Percentiles rank a stretch among this genome's conserved stretches.
These are phyloP conservation scores for Cercospora zeae-maydis DNA, from an alignment of 2,329 filamentous ascomycete genomes.

Conservation along the genomic window DNA sequence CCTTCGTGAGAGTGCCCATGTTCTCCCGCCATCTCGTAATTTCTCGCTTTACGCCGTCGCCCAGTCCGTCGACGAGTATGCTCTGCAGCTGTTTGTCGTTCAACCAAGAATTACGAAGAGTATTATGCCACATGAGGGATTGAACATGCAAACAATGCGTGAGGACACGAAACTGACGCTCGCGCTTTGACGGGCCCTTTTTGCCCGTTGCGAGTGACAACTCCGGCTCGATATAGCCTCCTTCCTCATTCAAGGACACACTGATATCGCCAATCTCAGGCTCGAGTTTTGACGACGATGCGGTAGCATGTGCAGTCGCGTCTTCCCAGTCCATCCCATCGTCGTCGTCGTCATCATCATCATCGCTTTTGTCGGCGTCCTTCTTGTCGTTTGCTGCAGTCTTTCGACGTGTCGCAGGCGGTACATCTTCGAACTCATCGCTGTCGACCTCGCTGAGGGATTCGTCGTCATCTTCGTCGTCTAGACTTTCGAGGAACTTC, in stretches of 20 bases:
- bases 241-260: constrained; percentile 38
- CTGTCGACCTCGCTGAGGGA: constrained; percentile 45
- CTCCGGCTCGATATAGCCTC: constrained; percentile 41
- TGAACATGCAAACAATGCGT: constrained; percentile 90
- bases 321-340: constrained; percentile 60
- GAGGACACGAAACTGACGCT: constrained; percentile 70
- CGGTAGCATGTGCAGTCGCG: constrained; percentile 37
- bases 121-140: constrained; percentile 83
- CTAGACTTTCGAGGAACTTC: constrained; percentile 38
- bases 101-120: constrained; percentile 77
- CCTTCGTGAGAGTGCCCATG: constrained; percentile 55
- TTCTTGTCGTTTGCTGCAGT: constrained; percentile 35
- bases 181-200: constrained; percentile 81
- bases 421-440: constrained; percentile 51
- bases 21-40: constrained; percentile 68
- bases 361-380: constrained; percentile 50
- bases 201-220: constrained; percentile 52
- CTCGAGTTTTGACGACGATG: constrained; percentile 27
- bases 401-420: constrained; percentile 44
- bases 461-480: constrained; percentile 39
- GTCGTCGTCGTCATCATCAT: constrained; percentile 54
- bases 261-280: constrained; percentile 34
- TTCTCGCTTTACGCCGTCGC: constrained; percentile 65
- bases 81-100: constrained; percentile 73
- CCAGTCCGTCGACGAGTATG: constrained; percentile 69